phyloP scores from a whole-genome alignment of 116 monocot genomes.

The Thalassia testudinum region DNA sequence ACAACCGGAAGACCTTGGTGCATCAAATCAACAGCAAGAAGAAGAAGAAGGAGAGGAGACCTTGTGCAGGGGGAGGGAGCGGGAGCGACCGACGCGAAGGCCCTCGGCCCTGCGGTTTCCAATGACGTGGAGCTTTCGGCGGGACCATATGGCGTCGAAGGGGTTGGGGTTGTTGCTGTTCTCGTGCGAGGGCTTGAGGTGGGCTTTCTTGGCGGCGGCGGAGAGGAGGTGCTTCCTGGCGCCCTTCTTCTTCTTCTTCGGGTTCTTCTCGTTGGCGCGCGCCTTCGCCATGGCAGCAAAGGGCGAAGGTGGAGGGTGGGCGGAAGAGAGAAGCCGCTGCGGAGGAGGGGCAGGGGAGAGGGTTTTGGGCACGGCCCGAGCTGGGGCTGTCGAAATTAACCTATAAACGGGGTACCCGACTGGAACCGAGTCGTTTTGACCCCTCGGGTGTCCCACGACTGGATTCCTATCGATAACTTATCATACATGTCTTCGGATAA shows the following conservation, averaged over 20 bases:
- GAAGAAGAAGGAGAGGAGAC: slow-evolving; percentile 18
- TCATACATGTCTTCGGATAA: too few species aligned
- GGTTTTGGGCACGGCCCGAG: neutral
- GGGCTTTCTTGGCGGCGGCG: slow-evolving; percentile 30
- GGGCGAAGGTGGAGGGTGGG: neutral
- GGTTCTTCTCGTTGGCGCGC: slow-evolving; percentile 2
- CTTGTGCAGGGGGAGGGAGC: slow-evolving; percentile 64
- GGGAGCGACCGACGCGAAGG: slow-evolving; percentile 31
- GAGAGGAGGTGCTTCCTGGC: slow-evolving; percentile 32
- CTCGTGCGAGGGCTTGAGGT: slow-evolving; percentile 8
- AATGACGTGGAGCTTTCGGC: slow-evolving; percentile 62
- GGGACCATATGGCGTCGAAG: slow-evolving; percentile 79
- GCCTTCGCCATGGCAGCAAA: slow-evolving; percentile 30
- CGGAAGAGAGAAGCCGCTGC: neutral
- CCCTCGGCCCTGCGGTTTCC: slow-evolving; percentile 60
- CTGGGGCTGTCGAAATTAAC: too few species aligned
- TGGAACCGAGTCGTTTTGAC: too few species aligned
- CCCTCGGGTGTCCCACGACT: too few species aligned
- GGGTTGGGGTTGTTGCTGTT: too few species aligned
- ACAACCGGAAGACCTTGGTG: too few species aligned
- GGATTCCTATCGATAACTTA: too few species aligned
- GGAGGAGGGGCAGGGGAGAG: neutral
- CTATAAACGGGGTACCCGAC: too few species aligned
- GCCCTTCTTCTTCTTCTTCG: slow-evolving; percentile 43
- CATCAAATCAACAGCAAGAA: neutral